Evolutionary conservation across 129 eudicot genomes (phyloP).

Genomic region (Flaveria brownii): DNA sequence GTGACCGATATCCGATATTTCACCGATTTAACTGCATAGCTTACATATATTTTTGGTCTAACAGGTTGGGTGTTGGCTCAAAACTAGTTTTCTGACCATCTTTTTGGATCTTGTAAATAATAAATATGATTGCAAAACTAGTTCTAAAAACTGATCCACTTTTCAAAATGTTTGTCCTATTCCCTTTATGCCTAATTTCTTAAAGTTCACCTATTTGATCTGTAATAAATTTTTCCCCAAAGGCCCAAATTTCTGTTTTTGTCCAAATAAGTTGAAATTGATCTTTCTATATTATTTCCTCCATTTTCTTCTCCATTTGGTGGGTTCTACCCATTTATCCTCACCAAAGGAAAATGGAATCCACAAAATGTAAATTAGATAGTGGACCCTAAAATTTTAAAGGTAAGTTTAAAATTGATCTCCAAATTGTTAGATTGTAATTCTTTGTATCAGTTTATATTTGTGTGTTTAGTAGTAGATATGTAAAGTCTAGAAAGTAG

Average conservation of each 20-base stretch:
- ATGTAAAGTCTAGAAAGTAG: too few species aligned
- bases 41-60: not conserved
- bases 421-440: too few species aligned
- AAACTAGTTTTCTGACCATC: not conserved
- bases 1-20: too few species aligned
- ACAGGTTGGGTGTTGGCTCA: conserved; percentile 1
- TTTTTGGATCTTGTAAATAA: not conserved
- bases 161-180: not conserved
- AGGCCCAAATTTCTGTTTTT: not conserved
- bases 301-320: not conserved
- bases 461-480: too few species aligned
- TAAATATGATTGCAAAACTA: not conserved
- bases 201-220: not conserved
- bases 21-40: too few species aligned
- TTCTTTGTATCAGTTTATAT: too few species aligned
- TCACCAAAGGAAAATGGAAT: conserved; percentile 8
- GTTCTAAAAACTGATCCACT: not conserved
- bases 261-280: not conserved
- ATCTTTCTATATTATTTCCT: not conserved
- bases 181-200: not conserved
- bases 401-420: not conserved
- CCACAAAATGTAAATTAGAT: not conserved
- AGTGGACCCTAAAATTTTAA: not conserved
- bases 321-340: conserved; percentile 1
- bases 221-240: not conserved